Base-by-base conservation (phyloP, 768 basidiomycete species). In the Pulveroboletus frians region DNA sequence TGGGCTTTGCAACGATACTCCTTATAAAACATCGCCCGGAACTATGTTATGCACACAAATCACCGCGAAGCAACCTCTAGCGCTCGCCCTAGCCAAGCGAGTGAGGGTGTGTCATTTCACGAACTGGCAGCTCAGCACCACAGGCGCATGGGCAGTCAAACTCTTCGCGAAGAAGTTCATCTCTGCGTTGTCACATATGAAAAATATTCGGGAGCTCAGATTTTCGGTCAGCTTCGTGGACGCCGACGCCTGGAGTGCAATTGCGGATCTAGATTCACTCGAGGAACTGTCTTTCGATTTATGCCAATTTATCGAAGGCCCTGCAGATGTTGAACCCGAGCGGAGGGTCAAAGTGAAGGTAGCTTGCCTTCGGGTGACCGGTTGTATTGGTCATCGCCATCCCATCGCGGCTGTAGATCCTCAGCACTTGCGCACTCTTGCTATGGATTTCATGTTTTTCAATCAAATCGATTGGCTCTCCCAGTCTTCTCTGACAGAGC, bases 81-180 rank as follows among this genome's bases (percentile, higher is more conserved):
- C 69, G 2, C 54, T 53, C 17, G 57, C 65, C 2, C 48, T 74
- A 9, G 64, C 69, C 4, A 48, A 52, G 35, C 52, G 61, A 21
- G 69, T 74, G 39, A 66, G 59, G 43, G 49, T 48, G 0, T 64
- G 64, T 20, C 20, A 20, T 30, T 56, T 65, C 38, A 31, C 2
- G 2, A 0, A 36, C 32, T 57, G 53, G 59, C 0, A 3, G 11
- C 8, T 30, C 27, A 7, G 15, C 4, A 14, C 14, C 18, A 2
- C 23, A 2, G 18, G n/a, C n/a, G 23, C 45, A 5, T 55, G 49
- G 53, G 50, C 18, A 10, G 35, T 40, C 23, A 34, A 17, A 26
- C 31, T 44, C 1, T 55, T 52, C n/a, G 7, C 18, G 2, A 32
- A 26, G 6, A 34, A 44, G 26, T 55, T 42, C 35, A n/a, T 40